Base-by-base conservation (phyloP, 768 basidiomycete genomes). In the Agaricus sinodeliciosus region DNA sequence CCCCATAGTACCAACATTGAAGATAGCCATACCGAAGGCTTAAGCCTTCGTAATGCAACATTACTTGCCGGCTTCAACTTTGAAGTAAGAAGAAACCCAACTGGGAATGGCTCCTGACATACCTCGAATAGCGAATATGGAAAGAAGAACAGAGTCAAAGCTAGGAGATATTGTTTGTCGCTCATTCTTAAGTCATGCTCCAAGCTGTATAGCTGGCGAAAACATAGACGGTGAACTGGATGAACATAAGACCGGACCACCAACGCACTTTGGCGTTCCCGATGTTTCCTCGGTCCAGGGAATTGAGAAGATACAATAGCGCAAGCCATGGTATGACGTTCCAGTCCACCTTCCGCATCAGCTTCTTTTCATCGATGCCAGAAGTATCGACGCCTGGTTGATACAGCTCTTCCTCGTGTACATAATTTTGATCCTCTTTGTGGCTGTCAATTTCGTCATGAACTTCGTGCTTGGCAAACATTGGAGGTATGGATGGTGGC, bases 291-390 rank as follows among this genome's bases (percentile, higher is more conserved):
- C 80, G 66, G 54, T 79, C 77, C 48, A 90, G 70, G 63, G 86
- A 91, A 65, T 80, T 87, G 58, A 91, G 71, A 25, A 90, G 71
- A 64, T 90, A 90, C 19, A 92, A 70, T 7, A 89, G 60, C 8
- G 82, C 74, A 22, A 92, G 68, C 84, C 86, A 90, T 31, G 90
- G 90, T 28, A 91, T 74, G 51, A 91, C 72, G 59, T 74, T 76
- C 58, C 80, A 51, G 62, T 88, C 86, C 45, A 87, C 78, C 63
- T 76, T 84, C 42, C 84, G 68, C 36, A 78, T 65, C 22, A 87
- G 70, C 49, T 69, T 76, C 44, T 67, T 71, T 62, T 83, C 83
- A 59, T 86, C 71, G 43, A 87, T 60, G 11, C 62, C 58, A 35
- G 77, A 77, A 3, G 72, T 75, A 58, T 81, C 78, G n/a, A 80